Base-by-base conservation (phyloP, 1,139 yeast genomes). In the Kurtzmaniella natalensis region DNA sequence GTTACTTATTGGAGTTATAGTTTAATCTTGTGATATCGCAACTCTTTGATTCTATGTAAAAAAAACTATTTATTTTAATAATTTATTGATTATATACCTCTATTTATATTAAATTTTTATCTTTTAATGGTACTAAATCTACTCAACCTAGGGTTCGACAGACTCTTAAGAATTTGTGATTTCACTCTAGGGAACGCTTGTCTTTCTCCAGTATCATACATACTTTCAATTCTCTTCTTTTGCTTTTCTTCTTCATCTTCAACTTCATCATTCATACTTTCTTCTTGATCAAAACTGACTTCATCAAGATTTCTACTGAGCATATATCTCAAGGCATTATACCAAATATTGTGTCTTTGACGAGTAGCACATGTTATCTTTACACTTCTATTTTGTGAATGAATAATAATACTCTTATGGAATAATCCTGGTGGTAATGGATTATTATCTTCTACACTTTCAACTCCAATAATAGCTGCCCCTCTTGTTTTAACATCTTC, bases 291-390 rank as follows among this genome's bases (percentile, higher is more conserved):
- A 37, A 78, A 59, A 4, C 65, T 59, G 37, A 81, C 60, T 26
- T 80, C 87, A 34, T 77, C 83, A 44, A 79, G 64, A 40, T 76
- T 79, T 48, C 89, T 70, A 51, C 78, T 79, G 29, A 87, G 66
- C 63, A 89, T 61, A 51, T 83, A 88, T 41, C 85, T 74, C 45
- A 92, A 64, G 0, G 96, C 86, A 49, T 86, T 83, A 57, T 72
- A 82, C 98, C 98, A 92, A 34, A 88, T 79, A 50, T 86, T 87
- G 55, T 92, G 97, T 33, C 96, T 78, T 47, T 81, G 82, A 51
- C 94, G 74, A 3, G 87, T 84, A 7, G 94, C 81, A 58, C 96
- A 88, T 1, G 98, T 89, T 35, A 92, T 65, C 57, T 81, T 86
- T 46, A 92, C 61, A 7, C 77, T 64, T 40, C 83, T 76, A 25